A percentile compares a stretch with the other conserved stretches of the same genome.
These are phyloP conservation scores for Phyllosticta capitalensis DNA, from an alignment of 2,329 filamentous ascomycete genomes.

Conservation along the genomic window DNA sequence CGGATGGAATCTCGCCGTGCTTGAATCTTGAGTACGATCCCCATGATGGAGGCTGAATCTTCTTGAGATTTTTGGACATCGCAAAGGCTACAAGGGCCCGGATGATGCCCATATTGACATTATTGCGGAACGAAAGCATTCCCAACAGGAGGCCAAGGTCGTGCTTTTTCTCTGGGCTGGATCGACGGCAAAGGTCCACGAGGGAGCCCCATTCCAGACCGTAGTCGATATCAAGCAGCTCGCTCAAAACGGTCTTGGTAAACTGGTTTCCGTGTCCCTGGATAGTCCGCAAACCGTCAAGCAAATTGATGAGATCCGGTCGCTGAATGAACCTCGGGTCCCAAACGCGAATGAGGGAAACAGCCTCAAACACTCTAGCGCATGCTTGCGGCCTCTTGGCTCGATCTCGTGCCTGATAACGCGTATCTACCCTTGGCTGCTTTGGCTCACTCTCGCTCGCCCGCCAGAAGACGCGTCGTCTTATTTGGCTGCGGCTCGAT, in stretches of 20 bases:
- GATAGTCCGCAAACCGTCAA: not conserved
- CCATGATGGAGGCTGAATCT: slow-evolving; percentile 27
- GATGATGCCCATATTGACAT: slow-evolving; percentile 33
- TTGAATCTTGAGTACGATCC: slow-evolving; percentile 26
- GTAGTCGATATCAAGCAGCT: slow-evolving; percentile 31
- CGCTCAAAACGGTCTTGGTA: slow-evolving; percentile 26
- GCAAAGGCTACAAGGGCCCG: slow-evolving; percentile 38
- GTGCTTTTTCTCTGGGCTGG: slow-evolving; percentile 20
- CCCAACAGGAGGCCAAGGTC: slow-evolving; percentile 39
- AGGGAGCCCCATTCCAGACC: slow-evolving; percentile 36
- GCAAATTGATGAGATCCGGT: not conserved
- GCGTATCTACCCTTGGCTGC: not conserved
- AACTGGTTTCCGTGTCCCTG: slow-evolving; percentile 16
- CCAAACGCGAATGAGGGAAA: not conserved
- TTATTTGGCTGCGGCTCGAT: not conserved
- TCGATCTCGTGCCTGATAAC: not conserved
- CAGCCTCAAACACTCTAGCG: not conserved
- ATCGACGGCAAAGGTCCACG: slow-evolving; percentile 27
- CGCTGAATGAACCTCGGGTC: not conserved
- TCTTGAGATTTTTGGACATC: slow-evolving; percentile 31
- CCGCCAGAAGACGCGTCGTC: not conserved
- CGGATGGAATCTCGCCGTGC: slow-evolving; percentile 23
- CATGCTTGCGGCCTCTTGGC: not conserved
- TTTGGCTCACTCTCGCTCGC: rapidly evolving
- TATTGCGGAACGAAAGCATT: slow-evolving; percentile 33